Evolutionary conservation across 208 protist genomes (phyloP).

Genomic region (Leishmania amazonensis): DNA sequence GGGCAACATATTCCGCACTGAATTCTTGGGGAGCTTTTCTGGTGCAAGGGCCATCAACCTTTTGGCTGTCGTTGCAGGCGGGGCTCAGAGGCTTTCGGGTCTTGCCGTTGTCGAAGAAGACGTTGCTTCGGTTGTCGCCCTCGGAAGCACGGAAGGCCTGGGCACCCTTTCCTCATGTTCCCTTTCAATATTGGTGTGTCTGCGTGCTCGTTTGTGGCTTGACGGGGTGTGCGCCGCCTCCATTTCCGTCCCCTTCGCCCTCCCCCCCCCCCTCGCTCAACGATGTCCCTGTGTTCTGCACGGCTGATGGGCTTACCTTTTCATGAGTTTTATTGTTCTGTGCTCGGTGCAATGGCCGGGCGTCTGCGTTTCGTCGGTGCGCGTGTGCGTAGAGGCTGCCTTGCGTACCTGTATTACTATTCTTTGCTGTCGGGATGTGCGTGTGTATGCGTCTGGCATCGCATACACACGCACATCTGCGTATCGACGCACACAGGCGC

Average conservation of each 20-base stretch:
- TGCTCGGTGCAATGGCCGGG: not conserved
- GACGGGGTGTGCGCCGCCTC: not conserved
- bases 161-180: not conserved
- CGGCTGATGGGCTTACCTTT: not conserved
- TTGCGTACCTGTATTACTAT: not conserved
- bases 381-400: not conserved
- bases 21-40: not conserved
- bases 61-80: not conserved
- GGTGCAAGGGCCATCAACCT: not conserved
- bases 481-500: not conserved
- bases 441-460: not conserved
- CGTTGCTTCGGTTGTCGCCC: not conserved
- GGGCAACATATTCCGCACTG: too few relatives aligned
- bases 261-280: not conserved
- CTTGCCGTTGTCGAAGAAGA: not conserved
- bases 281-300: not conserved
- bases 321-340: not conserved
- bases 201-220: not conserved
- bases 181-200: not conserved
- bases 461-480: too few relatives aligned
- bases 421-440: not conserved
- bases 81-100: not conserved
- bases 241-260: not conserved
- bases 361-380: not conserved
- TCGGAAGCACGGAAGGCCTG: not conserved